phyloP scores from a whole-genome alignment of 345 rosid genomes.

The Syzygium aromaticum region DNA sequence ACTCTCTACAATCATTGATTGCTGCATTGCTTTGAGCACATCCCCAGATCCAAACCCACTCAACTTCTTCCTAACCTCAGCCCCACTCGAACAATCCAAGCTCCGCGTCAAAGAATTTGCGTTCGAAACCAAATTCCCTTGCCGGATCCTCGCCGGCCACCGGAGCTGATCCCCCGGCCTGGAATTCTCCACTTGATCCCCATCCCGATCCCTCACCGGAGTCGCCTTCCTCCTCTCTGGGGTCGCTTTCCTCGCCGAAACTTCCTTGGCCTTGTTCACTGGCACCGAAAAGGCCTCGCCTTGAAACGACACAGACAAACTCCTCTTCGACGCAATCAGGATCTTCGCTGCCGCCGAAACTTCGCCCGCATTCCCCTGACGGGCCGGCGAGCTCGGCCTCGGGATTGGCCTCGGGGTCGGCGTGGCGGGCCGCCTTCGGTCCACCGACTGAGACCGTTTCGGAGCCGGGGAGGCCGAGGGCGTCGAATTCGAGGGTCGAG shows the following conservation, averaged over 20 bases:
- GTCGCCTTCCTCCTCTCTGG: conserved; percentile 54
- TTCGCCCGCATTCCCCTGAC: conserved; percentile 29
- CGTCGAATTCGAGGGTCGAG: conserved; percentile 37
- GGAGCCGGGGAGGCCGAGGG: conserved; percentile 28
- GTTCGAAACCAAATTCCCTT: conserved; percentile 26
- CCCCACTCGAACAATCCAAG: conserved; percentile 25
- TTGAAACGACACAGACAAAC: conserved; percentile 91
- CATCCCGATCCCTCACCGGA: conserved; percentile 21
- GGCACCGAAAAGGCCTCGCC: conserved; percentile 88
- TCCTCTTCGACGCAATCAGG: conserved; percentile 76
- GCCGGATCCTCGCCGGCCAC: conserved; percentile 75
- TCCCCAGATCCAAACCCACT: conserved; percentile 61
- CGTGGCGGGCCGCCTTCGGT: conserved; percentile 40
- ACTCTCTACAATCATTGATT: conserved; percentile 47
- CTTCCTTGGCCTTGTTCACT: conserved; percentile 64
- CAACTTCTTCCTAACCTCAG: conserved; percentile 20
- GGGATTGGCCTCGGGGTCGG: neutral
- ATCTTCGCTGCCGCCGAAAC: conserved; percentile 55
- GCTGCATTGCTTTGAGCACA: conserved; percentile 41
- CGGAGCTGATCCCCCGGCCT: conserved; percentile 52
- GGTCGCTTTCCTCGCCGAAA: conserved; percentile 38
- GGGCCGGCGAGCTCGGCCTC: conserved; percentile 18
- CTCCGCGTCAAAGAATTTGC: conserved; percentile 38
- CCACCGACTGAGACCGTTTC: conserved; percentile 81
- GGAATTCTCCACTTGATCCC: conserved; percentile 71